A percentile compares a stretch with the other conserved stretches of the same genome.
Evolutionary conservation across 2,329 filamentous ascomycete genomes (phyloP).

Genomic region (Teratosphaeria destructans): DNA sequence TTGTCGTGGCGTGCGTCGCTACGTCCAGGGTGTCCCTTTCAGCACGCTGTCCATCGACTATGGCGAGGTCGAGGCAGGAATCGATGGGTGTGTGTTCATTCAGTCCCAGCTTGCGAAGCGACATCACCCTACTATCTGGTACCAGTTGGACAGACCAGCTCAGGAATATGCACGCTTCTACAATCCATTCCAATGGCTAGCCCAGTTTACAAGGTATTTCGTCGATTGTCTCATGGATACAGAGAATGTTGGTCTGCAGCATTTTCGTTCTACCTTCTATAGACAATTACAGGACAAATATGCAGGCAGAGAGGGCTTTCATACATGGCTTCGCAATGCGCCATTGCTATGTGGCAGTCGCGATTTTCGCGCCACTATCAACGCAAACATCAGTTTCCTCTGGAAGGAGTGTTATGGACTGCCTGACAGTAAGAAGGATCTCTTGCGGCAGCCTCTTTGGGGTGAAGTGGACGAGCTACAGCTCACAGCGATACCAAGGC

Average conservation of each 20-base stretch:
- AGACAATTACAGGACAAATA: slow-evolving; percentile 29
- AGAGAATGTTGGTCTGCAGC: slow-evolving; percentile 37
- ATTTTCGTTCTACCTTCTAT: slow-evolving; percentile 49
- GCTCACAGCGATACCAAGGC: slow-evolving; percentile 20
- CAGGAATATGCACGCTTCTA: slow-evolving; percentile 54
- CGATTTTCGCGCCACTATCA: not conserved
- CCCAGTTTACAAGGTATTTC: slow-evolving; percentile 59
- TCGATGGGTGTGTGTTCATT: slow-evolving; percentile 46
- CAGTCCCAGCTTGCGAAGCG: slow-evolving; percentile 37
- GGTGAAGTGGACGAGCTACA: slow-evolving; percentile 23
- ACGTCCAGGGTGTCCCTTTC: slow-evolving; percentile 49
- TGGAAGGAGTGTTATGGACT: slow-evolving; percentile 53
- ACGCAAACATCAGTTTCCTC: slow-evolving; percentile 52
- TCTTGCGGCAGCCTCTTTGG: slow-evolving; percentile 27
- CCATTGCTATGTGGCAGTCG: not conserved
- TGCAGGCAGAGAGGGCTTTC: not conserved
- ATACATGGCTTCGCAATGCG: not conserved
- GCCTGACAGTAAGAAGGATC: slow-evolving; percentile 7
- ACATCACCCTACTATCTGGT: slow-evolving; percentile 44
- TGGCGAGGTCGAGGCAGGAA: slow-evolving; percentile 22
- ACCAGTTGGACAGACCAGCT: slow-evolving; percentile 48
- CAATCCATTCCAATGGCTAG: slow-evolving; percentile 58
- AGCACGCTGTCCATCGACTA: slow-evolving; percentile 52
- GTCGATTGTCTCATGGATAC: slow-evolving; percentile 50
- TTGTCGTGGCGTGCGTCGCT: slow-evolving; percentile 33